These are phyloP conservation scores for Perkinsus olseni DNA, from an alignment of 169 alveolate species.

Conservation along the genomic window DNA sequence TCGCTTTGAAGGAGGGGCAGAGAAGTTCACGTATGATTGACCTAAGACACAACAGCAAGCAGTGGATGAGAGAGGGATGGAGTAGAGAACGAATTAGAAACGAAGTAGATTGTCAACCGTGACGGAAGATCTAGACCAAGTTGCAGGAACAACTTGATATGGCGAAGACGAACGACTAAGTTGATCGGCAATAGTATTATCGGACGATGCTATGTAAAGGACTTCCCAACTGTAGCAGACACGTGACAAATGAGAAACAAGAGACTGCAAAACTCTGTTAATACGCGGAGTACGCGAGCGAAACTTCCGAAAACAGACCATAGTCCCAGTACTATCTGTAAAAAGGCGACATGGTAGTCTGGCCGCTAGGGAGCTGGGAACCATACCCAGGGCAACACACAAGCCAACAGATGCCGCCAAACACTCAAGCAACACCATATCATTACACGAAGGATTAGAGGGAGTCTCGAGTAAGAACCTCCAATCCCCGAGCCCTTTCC, in stretches of 20 bases:
- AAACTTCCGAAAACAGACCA: background rate
- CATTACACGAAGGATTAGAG: background rate
- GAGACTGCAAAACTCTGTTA: background rate
- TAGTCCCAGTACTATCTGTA: background rate
- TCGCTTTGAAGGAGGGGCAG: no score
- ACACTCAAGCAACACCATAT: background rate
- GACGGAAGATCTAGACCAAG: background rate
- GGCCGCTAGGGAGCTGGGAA: background rate
- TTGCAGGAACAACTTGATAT: background rate
- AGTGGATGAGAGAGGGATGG: background rate
- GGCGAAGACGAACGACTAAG: background rate
- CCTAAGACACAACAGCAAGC: no score
- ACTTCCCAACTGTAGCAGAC: background rate
- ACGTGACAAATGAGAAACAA: background rate
- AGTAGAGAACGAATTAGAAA: background rate
- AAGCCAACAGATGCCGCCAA: background rate
- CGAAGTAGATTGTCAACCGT: background rate
- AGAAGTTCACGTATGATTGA: no score
- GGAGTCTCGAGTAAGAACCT: background rate
- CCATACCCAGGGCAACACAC: background rate
- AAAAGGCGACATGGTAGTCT: background rate
- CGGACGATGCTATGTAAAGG: background rate
- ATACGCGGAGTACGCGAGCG: background rate
- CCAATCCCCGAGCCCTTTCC: background rate
- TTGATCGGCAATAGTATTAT: background rate